Percentiles rank a stretch among this genome's conserved stretches.
phyloP scores from a whole-genome alignment of 129 eudicot genomes.

The Escallonia herrerae region DNA sequence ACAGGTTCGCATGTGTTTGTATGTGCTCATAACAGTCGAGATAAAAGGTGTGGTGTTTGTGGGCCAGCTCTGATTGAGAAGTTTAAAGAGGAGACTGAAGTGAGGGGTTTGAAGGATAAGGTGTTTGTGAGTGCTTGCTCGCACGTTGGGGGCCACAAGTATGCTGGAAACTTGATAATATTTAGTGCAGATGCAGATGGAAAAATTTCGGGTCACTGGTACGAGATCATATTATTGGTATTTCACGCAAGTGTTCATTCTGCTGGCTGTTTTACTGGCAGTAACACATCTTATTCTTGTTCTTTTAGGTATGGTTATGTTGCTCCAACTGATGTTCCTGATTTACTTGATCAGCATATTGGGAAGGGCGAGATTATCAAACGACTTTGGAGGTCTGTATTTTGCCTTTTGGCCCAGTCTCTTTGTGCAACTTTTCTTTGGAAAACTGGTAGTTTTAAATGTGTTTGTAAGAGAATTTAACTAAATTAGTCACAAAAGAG shows the following conservation, averaged over 20 bases:
- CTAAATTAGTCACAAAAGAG: too few species aligned
- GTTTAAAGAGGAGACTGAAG: slow-evolving; percentile 62
- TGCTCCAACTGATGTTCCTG: slow-evolving; percentile 79
- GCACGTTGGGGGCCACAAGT: slow-evolving; percentile 95
- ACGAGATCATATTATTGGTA: slow-evolving; percentile 1
- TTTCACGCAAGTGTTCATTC: background rate
- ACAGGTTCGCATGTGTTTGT: slow-evolving; percentile 73
- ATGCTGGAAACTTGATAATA: slow-evolving; percentile 93
- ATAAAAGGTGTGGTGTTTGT: slow-evolving; percentile 89
- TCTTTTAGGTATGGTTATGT: slow-evolving; percentile 94
- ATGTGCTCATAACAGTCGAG: slow-evolving; percentile 84
- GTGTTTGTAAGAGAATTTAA: too few species aligned
- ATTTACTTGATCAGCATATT: slow-evolving; percentile 68
- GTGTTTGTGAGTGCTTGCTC: slow-evolving; percentile 87
- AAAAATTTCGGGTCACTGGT: slow-evolving; percentile 80
- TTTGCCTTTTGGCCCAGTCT: background rate
- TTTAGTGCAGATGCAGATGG: slow-evolving; percentile 51
- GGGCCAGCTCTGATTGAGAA: slow-evolving; percentile 87
- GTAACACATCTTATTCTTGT: slow-evolving; percentile 9
- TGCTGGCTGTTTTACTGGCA: slow-evolving; percentile 1
- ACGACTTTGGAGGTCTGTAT: slow-evolving; percentile 81
- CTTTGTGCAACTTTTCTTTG: background rate
- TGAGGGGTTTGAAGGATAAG: slow-evolving; percentile 48
- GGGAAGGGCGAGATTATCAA: slow-evolving; percentile 79
- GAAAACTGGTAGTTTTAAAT: too few species aligned